Percentiles rank a stretch among this genome's conserved stretches.
Conservation (phyloP, 441 rosid genomes). For the Pelargonium australe region DNA sequence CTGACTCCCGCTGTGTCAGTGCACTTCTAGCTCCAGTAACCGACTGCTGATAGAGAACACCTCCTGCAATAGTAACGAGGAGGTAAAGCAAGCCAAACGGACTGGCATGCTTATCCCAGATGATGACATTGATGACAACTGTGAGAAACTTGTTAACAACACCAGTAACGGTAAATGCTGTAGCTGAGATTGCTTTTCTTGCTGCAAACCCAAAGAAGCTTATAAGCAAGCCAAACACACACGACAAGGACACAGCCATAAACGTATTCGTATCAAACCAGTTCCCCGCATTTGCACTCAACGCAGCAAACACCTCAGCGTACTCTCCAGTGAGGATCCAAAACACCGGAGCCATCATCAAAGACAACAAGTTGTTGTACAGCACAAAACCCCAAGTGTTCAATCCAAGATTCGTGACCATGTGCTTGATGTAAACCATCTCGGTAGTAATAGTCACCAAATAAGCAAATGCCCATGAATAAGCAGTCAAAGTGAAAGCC, state of each 20-base stretch:
- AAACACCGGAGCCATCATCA: conserved; percentile 79
- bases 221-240: conserved; percentile 81
- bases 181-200: conserved; percentile 88
- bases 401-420: conserved; percentile 81
- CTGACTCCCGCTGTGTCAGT: conserved; percentile 30
- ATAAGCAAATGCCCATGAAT: conserved; percentile 85
- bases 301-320: conserved; percentile 50
- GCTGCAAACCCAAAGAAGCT: conserved; percentile 95
- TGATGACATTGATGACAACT: conserved; percentile 76
- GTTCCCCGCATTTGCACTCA: conserved; percentile 42
- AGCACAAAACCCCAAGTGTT: conserved; percentile 92
- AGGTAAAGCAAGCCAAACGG: conserved; percentile 82
- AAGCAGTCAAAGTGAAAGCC: conserved; percentile 71
- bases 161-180: conserved; percentile 92
- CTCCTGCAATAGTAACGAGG: conserved; percentile 67
- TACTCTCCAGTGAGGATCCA: conserved; percentile 82
- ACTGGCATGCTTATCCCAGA: conserved; percentile 96
- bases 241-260: conserved; percentile 65
- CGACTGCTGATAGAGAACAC: conserved; percentile 89
- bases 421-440: conserved; percentile 94
- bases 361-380: conserved; percentile 71
- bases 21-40: conserved; percentile 38
- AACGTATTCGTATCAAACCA: conserved; percentile 59
- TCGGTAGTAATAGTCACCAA: conserved; percentile 77
- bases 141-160: conserved; percentile 95